These are phyloP conservation scores for Nothophaeocryptopus gaeumannii DNA, from an alignment of 2,329 filamentous ascomycete species.

Conservation along the genomic window DNA sequence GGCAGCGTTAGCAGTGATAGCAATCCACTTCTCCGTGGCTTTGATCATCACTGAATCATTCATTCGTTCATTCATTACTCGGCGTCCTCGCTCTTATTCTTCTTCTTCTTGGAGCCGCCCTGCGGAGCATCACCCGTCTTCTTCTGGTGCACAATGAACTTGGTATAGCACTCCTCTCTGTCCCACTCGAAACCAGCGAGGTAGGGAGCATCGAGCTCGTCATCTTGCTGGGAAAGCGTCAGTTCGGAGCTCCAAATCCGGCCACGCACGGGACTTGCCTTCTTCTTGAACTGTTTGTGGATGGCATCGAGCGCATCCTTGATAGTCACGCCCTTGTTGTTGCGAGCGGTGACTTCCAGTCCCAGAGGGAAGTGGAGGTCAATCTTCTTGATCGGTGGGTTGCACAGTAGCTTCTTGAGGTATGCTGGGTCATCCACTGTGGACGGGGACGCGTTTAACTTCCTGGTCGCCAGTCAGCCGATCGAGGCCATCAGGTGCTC, in stretches of 20 bases:
- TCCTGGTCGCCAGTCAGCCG: conserved; percentile 57
- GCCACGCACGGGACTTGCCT: conserved; percentile 53
- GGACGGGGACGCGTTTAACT: conserved; percentile 81
- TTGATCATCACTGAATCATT: background rate
- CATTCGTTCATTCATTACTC: conserved; percentile 16
- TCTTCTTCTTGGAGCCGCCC: conserved; percentile 61
- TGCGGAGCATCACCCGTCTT: conserved; percentile 60
- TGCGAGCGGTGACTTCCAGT: conserved; percentile 82
- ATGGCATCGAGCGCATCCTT: conserved; percentile 96
- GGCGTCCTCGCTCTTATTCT: conserved; percentile 34
- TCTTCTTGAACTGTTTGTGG: conserved; percentile 95
- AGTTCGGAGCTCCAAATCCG: background rate
- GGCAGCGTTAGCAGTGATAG: conserved; percentile 9
- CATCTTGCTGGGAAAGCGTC: conserved; percentile 60
- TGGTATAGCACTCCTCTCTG: conserved; percentile 85
- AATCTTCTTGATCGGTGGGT: conserved; percentile 86
- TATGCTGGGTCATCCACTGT: conserved; percentile 78
- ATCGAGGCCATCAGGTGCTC: background rate
- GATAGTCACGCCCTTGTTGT: conserved; percentile 92
- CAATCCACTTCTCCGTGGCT: background rate
- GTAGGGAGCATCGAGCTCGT: conserved; percentile 83
- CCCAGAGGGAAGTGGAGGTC: conserved; percentile 89
- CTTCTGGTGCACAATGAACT: conserved; percentile 81
- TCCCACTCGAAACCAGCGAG: conserved; percentile 96
- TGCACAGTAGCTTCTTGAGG: conserved; percentile 76